Evolutionary conservation across 1,284 basidiomycete species (phyloP), one percentile per base, ranked within the genome.

Genomic region (Apiotrichum mycotoxinovorans): DNA sequence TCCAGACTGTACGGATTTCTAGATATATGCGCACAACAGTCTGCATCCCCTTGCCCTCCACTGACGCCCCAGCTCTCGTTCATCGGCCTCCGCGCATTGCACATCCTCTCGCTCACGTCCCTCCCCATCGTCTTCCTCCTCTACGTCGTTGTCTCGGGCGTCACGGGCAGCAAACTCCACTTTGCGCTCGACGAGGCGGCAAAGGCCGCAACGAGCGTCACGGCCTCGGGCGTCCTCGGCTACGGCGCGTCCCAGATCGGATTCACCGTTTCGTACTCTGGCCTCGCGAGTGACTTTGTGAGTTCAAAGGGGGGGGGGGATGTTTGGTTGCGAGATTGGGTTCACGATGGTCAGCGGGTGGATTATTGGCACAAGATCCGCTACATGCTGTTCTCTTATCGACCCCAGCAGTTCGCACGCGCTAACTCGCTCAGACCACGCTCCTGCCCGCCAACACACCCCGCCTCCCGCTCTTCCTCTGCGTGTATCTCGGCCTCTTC

Each of bases 401-500:
- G n/a, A n/a, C n/a, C n/a, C n/a, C n/a, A n/a, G n/a, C n/a, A n/a
- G n/a, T n/a, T n/a, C n/a, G n/a, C n/a, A n/a, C n/a, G n/a, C n/a
- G 87, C 65, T 46, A 20, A 23, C 77, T 88, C 7, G 12, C 37
- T 14, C 57, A 70, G 68, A 70, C 71, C 7, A 79, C 73, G 44
- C 75, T 80, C 35, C 73, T 77, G 0, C 70, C 70, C 40, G 72
- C 78, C 4, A 59, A 69, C 41, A 73, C 71, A 7, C 65, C 71
- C 8, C 66, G 70, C 23, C 38, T 64, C 14, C 59, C 63, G 15
- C 67, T 93, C 33, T 93, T 92, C 75, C 66, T 75, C 44, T 87
- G 84, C 64, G 83, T 89, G 2, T 93, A 87, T 70, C 66, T 87
- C 17, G 91, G 89, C 10, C 83, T 92, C 58, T 73, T 87, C 45